Percentiles rank a stretch among this genome's conserved stretches.
phyloP scores from a whole-genome alignment of 2,329 filamentous ascomycete genomes.

The Nothomitra cinnamomea region DNA sequence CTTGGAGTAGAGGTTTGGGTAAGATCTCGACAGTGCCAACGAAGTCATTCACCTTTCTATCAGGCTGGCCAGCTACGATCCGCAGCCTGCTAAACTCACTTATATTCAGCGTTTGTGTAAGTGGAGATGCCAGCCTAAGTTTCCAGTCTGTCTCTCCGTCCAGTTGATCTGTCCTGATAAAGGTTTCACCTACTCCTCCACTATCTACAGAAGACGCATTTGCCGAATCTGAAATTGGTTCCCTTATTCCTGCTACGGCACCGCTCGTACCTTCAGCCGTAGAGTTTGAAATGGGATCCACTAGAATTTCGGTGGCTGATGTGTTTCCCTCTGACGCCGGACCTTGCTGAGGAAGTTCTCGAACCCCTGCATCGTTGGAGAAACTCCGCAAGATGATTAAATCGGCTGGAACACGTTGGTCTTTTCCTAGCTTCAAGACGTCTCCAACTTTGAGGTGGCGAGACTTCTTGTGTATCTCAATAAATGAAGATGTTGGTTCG shows the following conservation, averaged over 20 bases:
- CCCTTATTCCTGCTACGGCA: not conserved
- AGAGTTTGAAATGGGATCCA: not conserved
- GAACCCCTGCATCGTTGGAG: constrained; percentile 26
- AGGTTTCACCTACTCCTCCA: constrained; percentile 56
- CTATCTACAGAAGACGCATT: constrained; percentile 17
- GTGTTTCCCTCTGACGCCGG: constrained; percentile 10
- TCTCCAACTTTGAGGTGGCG: constrained; percentile 86
- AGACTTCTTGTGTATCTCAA: constrained; percentile 64
- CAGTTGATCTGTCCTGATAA: constrained; percentile 91
- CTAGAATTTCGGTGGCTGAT: constrained; percentile 8
- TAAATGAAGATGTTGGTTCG: constrained; percentile 32
- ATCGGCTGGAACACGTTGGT: constrained; percentile 86
- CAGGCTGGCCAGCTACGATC: constrained; percentile 75
- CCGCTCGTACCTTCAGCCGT: not conserved
- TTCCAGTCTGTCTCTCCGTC: constrained; percentile 99
- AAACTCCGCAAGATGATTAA: constrained; percentile 82
- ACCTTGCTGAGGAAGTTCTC: not conserved
- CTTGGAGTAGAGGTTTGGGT: constrained; percentile 29
- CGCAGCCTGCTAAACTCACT: constrained; percentile 49
- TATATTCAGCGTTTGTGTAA: constrained; percentile 63
- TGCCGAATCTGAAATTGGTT: not conserved
- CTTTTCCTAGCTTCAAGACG: constrained; percentile 81
- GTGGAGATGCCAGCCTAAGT: constrained; percentile 65
- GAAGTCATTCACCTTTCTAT: constrained; percentile 90
- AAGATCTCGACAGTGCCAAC: constrained; percentile 70